Evolutionary conservation across 345 rosid genomes (phyloP).

Genomic region (Corchorus olitorius): DNA sequence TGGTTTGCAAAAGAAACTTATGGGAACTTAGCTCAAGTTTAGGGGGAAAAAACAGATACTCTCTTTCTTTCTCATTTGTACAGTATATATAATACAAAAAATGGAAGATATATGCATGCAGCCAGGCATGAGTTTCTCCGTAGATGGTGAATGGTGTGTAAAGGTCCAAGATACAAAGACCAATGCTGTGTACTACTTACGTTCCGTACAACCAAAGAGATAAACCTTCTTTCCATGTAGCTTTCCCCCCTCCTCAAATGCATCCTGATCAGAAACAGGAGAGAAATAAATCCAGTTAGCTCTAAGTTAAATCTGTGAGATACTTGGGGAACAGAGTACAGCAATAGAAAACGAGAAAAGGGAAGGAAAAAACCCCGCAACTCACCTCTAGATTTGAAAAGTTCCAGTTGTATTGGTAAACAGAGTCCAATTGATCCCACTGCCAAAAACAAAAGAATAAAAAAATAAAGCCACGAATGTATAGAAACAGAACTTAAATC

Average conservation of each 20-base stretch:
- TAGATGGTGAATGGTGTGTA: neutral
- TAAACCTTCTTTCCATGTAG: slow-evolving; percentile 74
- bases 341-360: slow-evolving; percentile 1
- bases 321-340: neutral
- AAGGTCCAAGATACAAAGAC: neutral
- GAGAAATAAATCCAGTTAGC: slow-evolving; percentile 1
- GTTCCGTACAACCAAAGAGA: slow-evolving; percentile 90
- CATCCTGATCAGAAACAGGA: slow-evolving; percentile 51
- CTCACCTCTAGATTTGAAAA: slow-evolving; percentile 92
- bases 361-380: slow-evolving; percentile 17
- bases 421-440: slow-evolving; percentile 90
- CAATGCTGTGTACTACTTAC: slow-evolving; percentile 48
- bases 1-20: slow-evolving; percentile 9
- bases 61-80: neutral
- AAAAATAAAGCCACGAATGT: neutral
- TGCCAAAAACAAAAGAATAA: slow-evolving; percentile 34
- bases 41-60: too few relatives aligned
- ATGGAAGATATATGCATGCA: neutral
- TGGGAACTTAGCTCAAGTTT: slow-evolving; percentile 3
- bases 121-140: neutral
- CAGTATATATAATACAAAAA: neutral
- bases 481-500: slow-evolving; percentile 15
- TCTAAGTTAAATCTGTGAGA: neutral
- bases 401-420: slow-evolving; percentile 77
- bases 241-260: slow-evolving; percentile 87